These are phyloP conservation scores for Diutina pseudorugosa DNA, from an alignment of 1,139 yeast species.

Conservation along the genomic window DNA sequence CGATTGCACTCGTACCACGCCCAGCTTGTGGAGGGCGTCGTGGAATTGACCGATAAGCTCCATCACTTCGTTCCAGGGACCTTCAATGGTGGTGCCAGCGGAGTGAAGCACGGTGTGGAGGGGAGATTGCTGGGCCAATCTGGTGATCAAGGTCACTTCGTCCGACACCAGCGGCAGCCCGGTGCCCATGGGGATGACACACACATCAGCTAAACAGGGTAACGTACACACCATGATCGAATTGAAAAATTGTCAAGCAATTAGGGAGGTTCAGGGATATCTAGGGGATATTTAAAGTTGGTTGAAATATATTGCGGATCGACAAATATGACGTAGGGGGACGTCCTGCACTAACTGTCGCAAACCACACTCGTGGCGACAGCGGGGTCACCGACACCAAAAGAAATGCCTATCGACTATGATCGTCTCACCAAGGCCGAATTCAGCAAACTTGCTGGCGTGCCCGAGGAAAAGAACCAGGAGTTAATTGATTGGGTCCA, in stretches of 20 bases:
- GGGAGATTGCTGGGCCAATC: slow-evolving; percentile 45
- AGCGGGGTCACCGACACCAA: not conserved
- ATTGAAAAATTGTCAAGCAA: not conserved
- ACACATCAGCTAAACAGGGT: slow-evolving; percentile 69
- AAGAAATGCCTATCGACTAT: not conserved
- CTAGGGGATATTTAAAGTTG: no score
- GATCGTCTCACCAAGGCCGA: not conserved
- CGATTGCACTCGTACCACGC: slow-evolving; percentile 68
- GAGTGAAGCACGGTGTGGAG: slow-evolving; percentile 65
- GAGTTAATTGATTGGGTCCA: slow-evolving; percentile 31
- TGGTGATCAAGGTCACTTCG: slow-evolving; percentile 60
- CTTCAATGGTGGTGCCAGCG: slow-evolving; percentile 86
- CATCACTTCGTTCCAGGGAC: slow-evolving; percentile 87
- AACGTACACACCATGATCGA: slow-evolving; percentile 31
- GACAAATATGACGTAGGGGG: no score
- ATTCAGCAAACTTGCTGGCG: not conserved
- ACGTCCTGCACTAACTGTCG: not conserved
- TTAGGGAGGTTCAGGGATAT: not conserved
- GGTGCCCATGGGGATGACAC: slow-evolving; percentile 80
- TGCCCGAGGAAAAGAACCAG: slow-evolving; percentile 13
- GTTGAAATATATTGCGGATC: no score
- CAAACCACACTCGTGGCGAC: not conserved
- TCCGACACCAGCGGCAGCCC: slow-evolving; percentile 66
- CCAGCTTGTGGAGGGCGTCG: slow-evolving; percentile 52
- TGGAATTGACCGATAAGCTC: slow-evolving; percentile 71